A percentile compares a stretch with the other conserved stretches of the same genome.
Evolutionary conservation across 257 asterid genomes (phyloP).

Genomic region (Knoxia roxburghii): DNA sequence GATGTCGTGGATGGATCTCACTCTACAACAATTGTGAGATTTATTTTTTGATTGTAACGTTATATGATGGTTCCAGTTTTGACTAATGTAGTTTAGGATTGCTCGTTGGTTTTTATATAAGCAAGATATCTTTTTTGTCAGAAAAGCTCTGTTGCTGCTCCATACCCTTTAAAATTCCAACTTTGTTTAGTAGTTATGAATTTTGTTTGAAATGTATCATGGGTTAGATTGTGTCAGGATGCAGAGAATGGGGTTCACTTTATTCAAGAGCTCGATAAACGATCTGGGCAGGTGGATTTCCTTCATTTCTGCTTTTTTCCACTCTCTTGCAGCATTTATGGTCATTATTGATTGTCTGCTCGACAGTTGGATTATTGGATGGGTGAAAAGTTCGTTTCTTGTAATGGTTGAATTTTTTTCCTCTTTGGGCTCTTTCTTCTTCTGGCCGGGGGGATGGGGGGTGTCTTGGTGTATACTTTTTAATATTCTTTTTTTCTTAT

Average conservation of each 20-base stretch:
- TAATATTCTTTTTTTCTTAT: too few relatives aligned
- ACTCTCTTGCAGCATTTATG: not conserved
- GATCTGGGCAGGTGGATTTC: constrained; percentile 61
- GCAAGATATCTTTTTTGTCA: not conserved
- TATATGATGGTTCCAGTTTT: constrained; percentile 2
- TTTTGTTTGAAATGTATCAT: constrained; percentile 12
- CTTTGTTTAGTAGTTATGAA: not conserved
- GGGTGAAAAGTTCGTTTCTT: not conserved
- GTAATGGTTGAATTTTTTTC: too few relatives aligned
- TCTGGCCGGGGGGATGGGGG: not conserved
- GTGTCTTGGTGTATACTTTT: too few relatives aligned
- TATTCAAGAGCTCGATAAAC: constrained; percentile 53
- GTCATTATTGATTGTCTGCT: not conserved
- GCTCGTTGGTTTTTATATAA: not conserved
- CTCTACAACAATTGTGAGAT: not conserved
- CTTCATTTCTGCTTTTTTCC: not conserved
- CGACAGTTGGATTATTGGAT: not conserved
- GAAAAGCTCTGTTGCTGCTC: not conserved
- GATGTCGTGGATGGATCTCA: not conserved
- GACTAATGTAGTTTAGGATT: not conserved
- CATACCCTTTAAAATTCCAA: not conserved
- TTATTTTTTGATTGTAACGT: constrained; percentile 10
- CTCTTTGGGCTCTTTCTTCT: too few relatives aligned
- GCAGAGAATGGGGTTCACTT: constrained; percentile 56
- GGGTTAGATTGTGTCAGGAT: constrained; percentile 80